Conservation (phyloP, 1,284 basidiomycete genomes). For the Boletus subluridellus region DNA sequence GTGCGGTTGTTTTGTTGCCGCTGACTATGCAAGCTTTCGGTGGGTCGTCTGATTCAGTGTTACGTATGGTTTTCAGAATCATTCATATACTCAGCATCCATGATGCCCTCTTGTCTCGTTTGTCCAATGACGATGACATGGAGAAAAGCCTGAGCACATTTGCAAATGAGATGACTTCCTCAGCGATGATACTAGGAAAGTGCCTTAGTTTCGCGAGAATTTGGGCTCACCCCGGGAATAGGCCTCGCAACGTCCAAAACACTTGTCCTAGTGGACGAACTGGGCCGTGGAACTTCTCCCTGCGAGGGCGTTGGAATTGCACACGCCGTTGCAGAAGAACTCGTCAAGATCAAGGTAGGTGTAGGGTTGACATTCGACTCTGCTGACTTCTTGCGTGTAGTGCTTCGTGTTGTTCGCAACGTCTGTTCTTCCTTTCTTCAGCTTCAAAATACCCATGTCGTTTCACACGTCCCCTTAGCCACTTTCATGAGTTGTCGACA, state of each 20-base stretch:
- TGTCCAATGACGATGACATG: conserved; percentile 91
- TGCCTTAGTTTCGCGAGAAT: background rate
- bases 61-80: background rate
- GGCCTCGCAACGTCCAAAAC: conserved; percentile 73
- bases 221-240: conserved; percentile 28
- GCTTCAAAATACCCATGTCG: background rate
- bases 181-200: conserved; percentile 81
- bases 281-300: conserved; percentile 85
- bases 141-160: conserved; percentile 90
- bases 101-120: conserved; percentile 77
- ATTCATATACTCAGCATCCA: conserved; percentile 52
- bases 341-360: conserved; percentile 69
- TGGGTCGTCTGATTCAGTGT: conserved; percentile 22
- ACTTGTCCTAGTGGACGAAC: conserved; percentile 86
- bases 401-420: conserved; percentile 89
- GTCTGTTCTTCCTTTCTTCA: conserved; percentile 39
- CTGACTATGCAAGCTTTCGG: conserved; percentile 85
- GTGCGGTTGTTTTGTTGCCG: conserved; percentile 88
- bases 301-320: conserved; percentile 86
- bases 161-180: conserved; percentile 87
- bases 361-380: background rate
- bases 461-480: conserved; percentile 40
- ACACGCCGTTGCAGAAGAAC: conserved; percentile 86
- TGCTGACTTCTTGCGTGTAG: conserved; percentile 38
- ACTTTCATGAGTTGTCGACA: conserved; percentile 66